phyloP scores from a whole-genome alignment of 192 early-diverging fungal species.

The Coemansia sp. region DNA sequence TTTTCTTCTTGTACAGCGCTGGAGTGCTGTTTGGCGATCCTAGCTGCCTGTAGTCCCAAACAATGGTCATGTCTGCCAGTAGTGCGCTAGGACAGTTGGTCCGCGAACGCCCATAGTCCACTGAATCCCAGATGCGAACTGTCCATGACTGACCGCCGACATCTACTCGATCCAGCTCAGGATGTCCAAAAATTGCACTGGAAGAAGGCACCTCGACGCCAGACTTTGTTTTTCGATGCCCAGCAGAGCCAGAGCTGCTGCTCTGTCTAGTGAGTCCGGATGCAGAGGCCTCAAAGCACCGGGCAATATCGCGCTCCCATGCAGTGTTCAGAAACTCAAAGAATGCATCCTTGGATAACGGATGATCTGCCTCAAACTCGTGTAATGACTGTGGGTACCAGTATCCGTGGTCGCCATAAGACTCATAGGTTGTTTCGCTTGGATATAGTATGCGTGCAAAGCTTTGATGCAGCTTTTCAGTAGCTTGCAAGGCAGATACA shows the following conservation, averaged over 20 bases:
- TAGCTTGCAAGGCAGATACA: background rate
- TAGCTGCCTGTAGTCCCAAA: constrained; percentile 50
- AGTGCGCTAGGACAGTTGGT: constrained; percentile 35
- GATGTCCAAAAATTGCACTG: constrained; percentile 23
- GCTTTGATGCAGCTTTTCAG: constrained; percentile 38
- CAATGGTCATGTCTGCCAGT: constrained; percentile 43
- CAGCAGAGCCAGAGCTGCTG: constrained; percentile 32
- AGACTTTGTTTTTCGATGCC: constrained; percentile 25
- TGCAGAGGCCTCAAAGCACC: constrained; percentile 38
- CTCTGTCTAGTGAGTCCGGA: constrained; percentile 36
- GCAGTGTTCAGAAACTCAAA: constrained; percentile 54
- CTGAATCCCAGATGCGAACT: constrained; percentile 50
- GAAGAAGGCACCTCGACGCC: constrained; percentile 6
- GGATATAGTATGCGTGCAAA: constrained; percentile 53
- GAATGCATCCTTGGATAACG: constrained; percentile 41
- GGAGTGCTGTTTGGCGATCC: constrained; percentile 15
- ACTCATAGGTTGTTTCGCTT: constrained; percentile 44
- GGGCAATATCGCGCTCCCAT: constrained; percentile 45
- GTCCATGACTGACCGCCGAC: constrained; percentile 54
- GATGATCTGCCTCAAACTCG: constrained; percentile 51
- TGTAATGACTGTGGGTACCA: constrained; percentile 56
- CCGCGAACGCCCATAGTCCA: constrained; percentile 37
- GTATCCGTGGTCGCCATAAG: constrained; percentile 52
- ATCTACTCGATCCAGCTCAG: constrained; percentile 54
- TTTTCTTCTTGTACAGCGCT: constrained; percentile 1